These are phyloP conservation scores for Agrocybe pediades DNA, from an alignment of 768 basidiomycete genomes.

Conservation along the genomic window DNA sequence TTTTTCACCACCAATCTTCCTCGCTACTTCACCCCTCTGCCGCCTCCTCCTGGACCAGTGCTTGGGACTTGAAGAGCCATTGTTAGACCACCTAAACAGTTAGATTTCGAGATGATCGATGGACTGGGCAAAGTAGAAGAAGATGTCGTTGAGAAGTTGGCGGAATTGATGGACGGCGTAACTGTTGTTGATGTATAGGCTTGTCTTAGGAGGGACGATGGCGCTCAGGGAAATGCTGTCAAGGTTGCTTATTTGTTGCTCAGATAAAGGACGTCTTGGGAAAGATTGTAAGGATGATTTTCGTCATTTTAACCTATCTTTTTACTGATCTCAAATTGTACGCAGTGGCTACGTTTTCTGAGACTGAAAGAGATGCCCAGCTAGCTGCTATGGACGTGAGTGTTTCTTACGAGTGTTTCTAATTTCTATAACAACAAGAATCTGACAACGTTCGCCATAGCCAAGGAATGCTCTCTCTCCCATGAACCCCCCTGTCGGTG, in stretches of 20 bases:
- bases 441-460: slow-evolving; percentile 42
- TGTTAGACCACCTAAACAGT: slow-evolving; percentile 63
- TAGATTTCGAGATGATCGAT: slow-evolving; percentile 87
- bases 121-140: slow-evolving; percentile 93
- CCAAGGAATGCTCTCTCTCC: slow-evolving; percentile 72
- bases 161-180: slow-evolving; percentile 69
- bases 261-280: slow-evolving; percentile 80
- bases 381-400: slow-evolving; percentile 80
- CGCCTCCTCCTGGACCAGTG: slow-evolving; percentile 75
- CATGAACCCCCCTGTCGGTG: slow-evolving; percentile 62
- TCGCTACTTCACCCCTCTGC: slow-evolving; percentile 83
- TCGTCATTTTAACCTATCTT: not conserved
- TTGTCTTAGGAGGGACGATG: slow-evolving; percentile 80
- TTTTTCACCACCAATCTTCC: slow-evolving; percentile 89
- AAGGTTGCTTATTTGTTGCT: slow-evolving; percentile 96
- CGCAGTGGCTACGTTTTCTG: slow-evolving; percentile 74
- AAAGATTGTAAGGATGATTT: slow-evolving; percentile 78
- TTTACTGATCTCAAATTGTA: slow-evolving; percentile 1
- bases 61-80: slow-evolving; percentile 73
- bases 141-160: slow-evolving; percentile 84
- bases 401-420: no score
- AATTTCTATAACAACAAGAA: no score
- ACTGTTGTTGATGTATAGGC: slow-evolving; percentile 88
- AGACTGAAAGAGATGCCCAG: slow-evolving; percentile 84
- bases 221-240: slow-evolving; percentile 85